These are phyloP conservation scores for Russula sp. DNA, from an alignment of 768 basidiomycete species.

Conservation along the genomic window DNA sequence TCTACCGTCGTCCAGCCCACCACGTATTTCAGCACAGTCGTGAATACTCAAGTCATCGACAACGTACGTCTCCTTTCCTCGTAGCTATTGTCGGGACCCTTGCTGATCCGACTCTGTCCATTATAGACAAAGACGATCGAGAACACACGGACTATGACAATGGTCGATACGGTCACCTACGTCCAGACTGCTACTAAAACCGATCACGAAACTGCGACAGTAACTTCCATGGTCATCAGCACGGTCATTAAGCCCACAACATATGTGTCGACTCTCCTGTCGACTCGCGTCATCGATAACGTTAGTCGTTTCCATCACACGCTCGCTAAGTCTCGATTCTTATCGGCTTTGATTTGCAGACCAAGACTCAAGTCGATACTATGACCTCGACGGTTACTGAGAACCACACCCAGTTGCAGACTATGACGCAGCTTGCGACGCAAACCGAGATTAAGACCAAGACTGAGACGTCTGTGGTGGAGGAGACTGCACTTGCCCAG, in stretches of 20 bases:
- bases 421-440: slow-evolving; percentile 33
- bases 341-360: slow-evolving; percentile 30
- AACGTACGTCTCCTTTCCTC: slow-evolving; percentile 36
- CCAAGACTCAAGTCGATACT: slow-evolving; percentile 51
- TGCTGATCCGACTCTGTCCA: background rate
- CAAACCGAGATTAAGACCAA: slow-evolving; percentile 36
- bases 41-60: slow-evolving; percentile 52
- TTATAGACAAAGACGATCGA: slow-evolving; percentile 48
- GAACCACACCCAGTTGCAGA: slow-evolving; percentile 41
- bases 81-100: background rate
- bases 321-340: background rate
- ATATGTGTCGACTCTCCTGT: slow-evolving; percentile 43
- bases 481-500: slow-evolving; percentile 44
- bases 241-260: slow-evolving; percentile 53
- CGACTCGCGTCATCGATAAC: slow-evolving; percentile 51
- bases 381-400: slow-evolving; percentile 46
- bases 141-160: slow-evolving; percentile 34
- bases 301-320: slow-evolving; percentile 30
- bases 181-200: slow-evolving; percentile 45
- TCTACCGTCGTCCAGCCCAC: slow-evolving; percentile 49
- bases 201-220: slow-evolving; percentile 37
- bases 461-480: slow-evolving; percentile 38
- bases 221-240: slow-evolving; percentile 41
- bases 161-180: slow-evolving; percentile 31
- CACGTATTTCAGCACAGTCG: slow-evolving; percentile 47